phyloP scores from a whole-genome alignment of 2,329 filamentous ascomycete species.

The Colletotrichum magnum region DNA sequence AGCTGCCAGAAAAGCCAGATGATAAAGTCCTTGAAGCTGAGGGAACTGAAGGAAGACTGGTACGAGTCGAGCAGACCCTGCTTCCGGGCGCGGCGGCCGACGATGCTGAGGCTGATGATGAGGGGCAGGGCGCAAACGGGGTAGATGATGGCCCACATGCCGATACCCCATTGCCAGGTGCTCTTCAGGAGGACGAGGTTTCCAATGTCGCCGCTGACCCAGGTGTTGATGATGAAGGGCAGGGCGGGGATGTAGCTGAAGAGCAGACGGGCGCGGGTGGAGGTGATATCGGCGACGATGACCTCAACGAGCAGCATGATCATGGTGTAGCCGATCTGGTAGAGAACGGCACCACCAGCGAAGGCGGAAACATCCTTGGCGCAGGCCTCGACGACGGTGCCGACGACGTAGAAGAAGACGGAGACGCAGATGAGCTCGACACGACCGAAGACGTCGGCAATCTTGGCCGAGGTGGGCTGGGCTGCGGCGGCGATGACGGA shows the following conservation, averaged over 20 bases:
- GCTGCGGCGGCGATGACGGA: slow-evolving; percentile 72
- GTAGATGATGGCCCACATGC: slow-evolving; percentile 77
- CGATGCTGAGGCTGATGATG: slow-evolving; percentile 64
- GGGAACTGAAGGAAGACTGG: slow-evolving; percentile 49
- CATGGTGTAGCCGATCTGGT: slow-evolving; percentile 75
- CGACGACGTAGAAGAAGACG: slow-evolving; percentile 72
- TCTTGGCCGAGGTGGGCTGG: slow-evolving; percentile 70
- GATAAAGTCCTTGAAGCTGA: slow-evolving; percentile 51
- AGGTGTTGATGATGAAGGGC: slow-evolving; percentile 76
- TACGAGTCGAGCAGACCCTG: slow-evolving; percentile 60
- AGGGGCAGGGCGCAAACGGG: slow-evolving; percentile 68
- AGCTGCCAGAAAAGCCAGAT: slow-evolving; percentile 63
- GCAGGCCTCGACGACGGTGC: slow-evolving; percentile 70
- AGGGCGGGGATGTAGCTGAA: slow-evolving; percentile 75
- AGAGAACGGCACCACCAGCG: slow-evolving; percentile 70
- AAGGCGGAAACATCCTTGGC: slow-evolving; percentile 65
- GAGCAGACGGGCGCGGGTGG: slow-evolving; percentile 72
- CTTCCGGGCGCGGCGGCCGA: slow-evolving; percentile 66
- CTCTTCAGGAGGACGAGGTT: slow-evolving; percentile 61
- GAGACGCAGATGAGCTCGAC: slow-evolving; percentile 70
- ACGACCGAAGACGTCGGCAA: slow-evolving; percentile 75
- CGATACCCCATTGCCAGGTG: slow-evolving; percentile 74
- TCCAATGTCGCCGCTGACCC: slow-evolving; percentile 73
- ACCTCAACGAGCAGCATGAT: slow-evolving; percentile 74
- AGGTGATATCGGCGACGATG: slow-evolving; percentile 75